phyloP scores from a whole-genome alignment of 1,139 yeast species.

The Debaryomycetaceae sp. region DNA sequence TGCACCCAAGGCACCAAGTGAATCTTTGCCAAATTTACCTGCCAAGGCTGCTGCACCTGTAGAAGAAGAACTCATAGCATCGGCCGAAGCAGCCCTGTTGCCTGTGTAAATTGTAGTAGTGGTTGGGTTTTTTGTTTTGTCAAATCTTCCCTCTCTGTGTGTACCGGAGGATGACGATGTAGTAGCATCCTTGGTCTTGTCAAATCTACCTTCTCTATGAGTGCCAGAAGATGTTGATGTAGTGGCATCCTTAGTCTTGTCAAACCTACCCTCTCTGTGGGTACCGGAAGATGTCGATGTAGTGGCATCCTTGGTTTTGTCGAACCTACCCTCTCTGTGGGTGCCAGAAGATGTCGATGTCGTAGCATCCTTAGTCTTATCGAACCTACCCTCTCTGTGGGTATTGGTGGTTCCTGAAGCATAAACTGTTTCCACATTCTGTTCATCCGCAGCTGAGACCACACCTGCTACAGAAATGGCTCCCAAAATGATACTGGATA shows the following conservation, averaged over 20 bases:
- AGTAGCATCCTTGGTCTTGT: constrained; percentile 29
- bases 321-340: constrained; percentile 37
- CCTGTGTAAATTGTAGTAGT: constrained; percentile 20
- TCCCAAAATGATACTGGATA: constrained; percentile 18
- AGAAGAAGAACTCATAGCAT: constrained; percentile 8
- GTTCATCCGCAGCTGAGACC: constrained; percentile 14
- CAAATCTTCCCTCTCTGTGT: constrained; percentile 39
- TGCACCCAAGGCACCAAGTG: constrained; percentile 17
- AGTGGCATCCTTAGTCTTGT: constrained; percentile 37
- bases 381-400: constrained; percentile 48
- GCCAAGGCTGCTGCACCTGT: constrained; percentile 11
- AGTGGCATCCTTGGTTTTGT: constrained; percentile 33
- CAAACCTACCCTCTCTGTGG: constrained; percentile 46
- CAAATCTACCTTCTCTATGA: constrained; percentile 40
- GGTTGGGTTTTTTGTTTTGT: constrained; percentile 25
- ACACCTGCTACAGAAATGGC: constrained; percentile 17
- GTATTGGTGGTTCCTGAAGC: constrained; percentile 21
- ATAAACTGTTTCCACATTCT: constrained; percentile 14
- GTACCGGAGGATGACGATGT: constrained; percentile 38
- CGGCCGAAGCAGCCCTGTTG: constrained; percentile 5
- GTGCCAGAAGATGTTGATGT: constrained; percentile 36
- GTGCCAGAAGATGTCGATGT: constrained; percentile 34
- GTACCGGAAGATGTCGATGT: constrained; percentile 31
- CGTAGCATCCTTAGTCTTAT: constrained; percentile 41
- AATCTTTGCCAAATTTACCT: constrained; percentile 12